These are phyloP conservation scores for Coffea eugenioides DNA, from an alignment of 257 asterid species.

Conservation along the genomic window DNA sequence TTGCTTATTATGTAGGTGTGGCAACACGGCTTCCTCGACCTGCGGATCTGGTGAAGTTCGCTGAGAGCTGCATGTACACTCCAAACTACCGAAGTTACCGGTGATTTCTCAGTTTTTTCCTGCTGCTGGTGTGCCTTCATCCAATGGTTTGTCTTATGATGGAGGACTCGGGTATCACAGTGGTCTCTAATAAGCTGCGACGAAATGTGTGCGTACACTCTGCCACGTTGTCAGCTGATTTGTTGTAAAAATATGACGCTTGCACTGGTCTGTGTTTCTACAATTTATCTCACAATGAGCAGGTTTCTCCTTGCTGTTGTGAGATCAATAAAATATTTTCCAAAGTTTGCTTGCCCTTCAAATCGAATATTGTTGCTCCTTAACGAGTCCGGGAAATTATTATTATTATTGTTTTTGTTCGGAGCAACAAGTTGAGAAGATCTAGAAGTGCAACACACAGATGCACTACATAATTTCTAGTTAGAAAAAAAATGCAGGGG, in stretches of 20 bases:
- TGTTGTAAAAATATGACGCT: not conserved
- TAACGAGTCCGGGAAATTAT: not conserved
- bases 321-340: not conserved
- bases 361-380: not conserved
- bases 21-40: conserved; percentile 90
- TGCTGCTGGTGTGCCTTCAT: not conserved
- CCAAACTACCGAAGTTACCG: conserved; percentile 75
- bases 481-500: too few relatives aligned
- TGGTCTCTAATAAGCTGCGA: not conserved
- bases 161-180: not conserved
- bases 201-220: not conserved
- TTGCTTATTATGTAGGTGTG: conserved; percentile 40
- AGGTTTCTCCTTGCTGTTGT: not conserved
- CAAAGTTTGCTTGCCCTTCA: not conserved
- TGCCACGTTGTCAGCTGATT: not conserved
- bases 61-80: conserved; percentile 96
- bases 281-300: too few relatives aligned
- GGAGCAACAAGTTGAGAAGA: too few relatives aligned
- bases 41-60: conserved; percentile 71
- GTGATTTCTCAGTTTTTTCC: conserved; percentile 19
- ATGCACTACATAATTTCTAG: too few relatives aligned
- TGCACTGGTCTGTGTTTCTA: not conserved
- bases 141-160: not conserved
- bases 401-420: too few relatives aligned
- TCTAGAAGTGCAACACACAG: not conserved